Conservation (phyloP, 1,284 basidiomycete species). For the Agaricales sp. region DNA sequence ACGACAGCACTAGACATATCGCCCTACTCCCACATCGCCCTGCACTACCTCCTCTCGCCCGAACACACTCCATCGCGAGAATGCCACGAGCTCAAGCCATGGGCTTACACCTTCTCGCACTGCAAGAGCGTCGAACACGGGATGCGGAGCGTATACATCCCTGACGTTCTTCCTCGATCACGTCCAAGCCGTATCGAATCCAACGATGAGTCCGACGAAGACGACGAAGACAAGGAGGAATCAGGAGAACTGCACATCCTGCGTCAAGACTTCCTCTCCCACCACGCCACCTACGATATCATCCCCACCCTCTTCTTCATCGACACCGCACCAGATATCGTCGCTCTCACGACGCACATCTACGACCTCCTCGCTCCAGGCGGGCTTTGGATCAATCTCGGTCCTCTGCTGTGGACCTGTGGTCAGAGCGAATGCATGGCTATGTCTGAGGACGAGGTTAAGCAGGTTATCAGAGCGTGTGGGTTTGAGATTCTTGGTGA, state of each 20-base stretch:
- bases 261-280: no score
- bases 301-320: slow-evolving; percentile 64
- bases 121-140: slow-evolving; percentile 38
- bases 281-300: slow-evolving; percentile 38
- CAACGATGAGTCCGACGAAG: no score
- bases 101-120: slow-evolving; percentile 60
- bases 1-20: slow-evolving; percentile 53
- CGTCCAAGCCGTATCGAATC: no score
- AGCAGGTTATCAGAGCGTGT: slow-evolving; percentile 33
- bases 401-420: slow-evolving; percentile 53
- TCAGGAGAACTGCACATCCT: no score
- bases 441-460: slow-evolving; percentile 51
- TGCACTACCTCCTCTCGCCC: slow-evolving; percentile 44
- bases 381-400: slow-evolving; percentile 59
- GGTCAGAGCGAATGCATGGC: slow-evolving; percentile 45
- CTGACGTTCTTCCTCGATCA: slow-evolving; percentile 49
- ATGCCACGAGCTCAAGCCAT: slow-evolving; percentile 46
- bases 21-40: slow-evolving; percentile 50
- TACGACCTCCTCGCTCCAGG: slow-evolving; percentile 41
- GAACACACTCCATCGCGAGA: slow-evolving; percentile 26
- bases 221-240: no score
- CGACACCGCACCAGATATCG: slow-evolving; percentile 52
- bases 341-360: slow-evolving; percentile 43
- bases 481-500: slow-evolving; percentile 35
- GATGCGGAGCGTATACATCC: slow-evolving; percentile 43